Conservation (phyloP, 352 stramenopile genomes). For the Thalassiosira exigua region DNA sequence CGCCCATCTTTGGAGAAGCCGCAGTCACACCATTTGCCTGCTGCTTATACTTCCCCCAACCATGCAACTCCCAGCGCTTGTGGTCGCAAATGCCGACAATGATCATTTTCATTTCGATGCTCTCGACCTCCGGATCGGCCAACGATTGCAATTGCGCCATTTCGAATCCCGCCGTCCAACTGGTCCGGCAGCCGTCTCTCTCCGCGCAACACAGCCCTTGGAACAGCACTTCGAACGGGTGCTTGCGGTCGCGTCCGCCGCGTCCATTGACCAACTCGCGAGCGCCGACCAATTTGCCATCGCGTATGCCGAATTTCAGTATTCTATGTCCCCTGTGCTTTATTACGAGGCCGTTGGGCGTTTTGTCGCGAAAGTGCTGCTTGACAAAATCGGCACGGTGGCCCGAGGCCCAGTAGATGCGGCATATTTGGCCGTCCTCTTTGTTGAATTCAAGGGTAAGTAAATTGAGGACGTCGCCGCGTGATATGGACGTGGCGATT, state of each 20-base stretch:
- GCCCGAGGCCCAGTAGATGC: not conserved
- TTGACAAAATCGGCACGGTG: not conserved
- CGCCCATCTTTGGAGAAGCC: too few species aligned
- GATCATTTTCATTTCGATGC: constrained; percentile 4
- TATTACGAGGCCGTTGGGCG: not conserved
- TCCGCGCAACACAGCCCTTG: not conserved
- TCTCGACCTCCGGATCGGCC: not conserved
- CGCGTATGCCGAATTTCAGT: not conserved
- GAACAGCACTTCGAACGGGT: not conserved
- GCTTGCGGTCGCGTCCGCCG: not conserved
- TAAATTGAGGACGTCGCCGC: not conserved
- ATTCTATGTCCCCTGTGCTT: not conserved
- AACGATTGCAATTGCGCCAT: not conserved
- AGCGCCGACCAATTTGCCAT: too few species aligned
- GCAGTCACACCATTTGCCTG: too few species aligned
- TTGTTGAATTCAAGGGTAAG: not conserved
- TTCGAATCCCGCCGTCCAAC: not conserved
- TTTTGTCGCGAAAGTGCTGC: not conserved
- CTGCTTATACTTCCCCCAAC: too few species aligned
- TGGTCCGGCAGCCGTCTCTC: not conserved
- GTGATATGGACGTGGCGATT: not conserved
- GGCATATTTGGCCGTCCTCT: not conserved
- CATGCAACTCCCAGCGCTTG: too few species aligned
- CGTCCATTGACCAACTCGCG: too few species aligned
- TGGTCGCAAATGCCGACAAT: too few species aligned